Percentiles rank a stretch among this genome's conserved stretches.
These are phyloP conservation scores for Diaporthe citriasiana DNA, from an alignment of 2,329 filamentous ascomycete species.

Conservation along the genomic window DNA sequence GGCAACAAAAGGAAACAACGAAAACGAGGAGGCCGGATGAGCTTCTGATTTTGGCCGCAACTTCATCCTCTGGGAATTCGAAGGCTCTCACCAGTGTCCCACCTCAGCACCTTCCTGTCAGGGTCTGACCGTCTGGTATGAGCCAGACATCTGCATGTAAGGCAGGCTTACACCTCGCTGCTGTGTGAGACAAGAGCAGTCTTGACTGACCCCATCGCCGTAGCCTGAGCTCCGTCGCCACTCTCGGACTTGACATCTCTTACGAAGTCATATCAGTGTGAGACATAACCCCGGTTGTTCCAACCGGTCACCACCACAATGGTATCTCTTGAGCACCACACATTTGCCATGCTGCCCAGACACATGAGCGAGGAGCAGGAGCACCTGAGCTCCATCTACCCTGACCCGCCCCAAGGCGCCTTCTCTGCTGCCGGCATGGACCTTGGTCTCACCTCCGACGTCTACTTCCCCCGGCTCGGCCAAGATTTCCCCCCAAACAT, in stretches of 20 bases:
- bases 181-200: constrained; percentile 4
- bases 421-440: constrained; percentile 61
- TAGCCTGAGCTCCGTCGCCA: constrained; percentile 35
- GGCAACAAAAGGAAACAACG: not conserved
- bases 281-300: not conserved
- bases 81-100: constrained; percentile 16
- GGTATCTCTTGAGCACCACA: constrained; percentile 46
- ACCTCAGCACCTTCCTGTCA: constrained; percentile 2
- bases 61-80: not conserved
- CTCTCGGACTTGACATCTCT: not conserved
- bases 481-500: constrained; percentile 59
- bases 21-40: constrained; percentile 1
- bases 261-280: constrained; percentile 10
- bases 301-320: constrained; percentile 39
- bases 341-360: constrained; percentile 49
- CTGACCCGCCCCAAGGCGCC: constrained; percentile 59
- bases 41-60: not conserved
- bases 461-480: constrained; percentile 58
- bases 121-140: constrained; percentile 35
- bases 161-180: constrained; percentile 32
- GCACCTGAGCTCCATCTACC: constrained; percentile 60
- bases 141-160: constrained; percentile 39
- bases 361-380: constrained; percentile 48
- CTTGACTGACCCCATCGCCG: constrained; percentile 33
- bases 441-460: constrained; percentile 63